phyloP scores from a whole-genome alignment of 345 rosid species.

The Camelina neglecta region DNA sequence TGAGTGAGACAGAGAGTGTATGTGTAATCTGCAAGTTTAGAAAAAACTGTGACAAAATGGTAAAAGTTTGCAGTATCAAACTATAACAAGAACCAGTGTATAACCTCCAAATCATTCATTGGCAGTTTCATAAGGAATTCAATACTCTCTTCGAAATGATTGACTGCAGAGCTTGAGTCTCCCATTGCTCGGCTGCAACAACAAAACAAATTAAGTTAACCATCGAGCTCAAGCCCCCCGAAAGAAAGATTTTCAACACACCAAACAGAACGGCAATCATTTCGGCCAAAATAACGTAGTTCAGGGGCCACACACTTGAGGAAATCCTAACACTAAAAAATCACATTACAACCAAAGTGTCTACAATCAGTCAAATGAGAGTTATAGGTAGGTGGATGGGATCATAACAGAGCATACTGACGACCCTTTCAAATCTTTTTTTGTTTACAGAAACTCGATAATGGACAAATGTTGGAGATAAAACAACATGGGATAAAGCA shows the following conservation, averaged over 20 bases:
- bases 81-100: conserved; percentile 22
- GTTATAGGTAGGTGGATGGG: neutral
- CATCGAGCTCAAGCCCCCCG: neutral
- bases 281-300: neutral
- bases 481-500: neutral
- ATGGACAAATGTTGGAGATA: neutral
- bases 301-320: neutral
- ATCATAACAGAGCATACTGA: conserved; percentile 10
- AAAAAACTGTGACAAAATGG: conserved; percentile 24
- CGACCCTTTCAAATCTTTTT: conserved; percentile 7
- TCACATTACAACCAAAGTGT: conserved; percentile 11
- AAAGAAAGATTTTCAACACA: conserved; percentile 22
- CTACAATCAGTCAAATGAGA: neutral
- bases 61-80: neutral
- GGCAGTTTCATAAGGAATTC: conserved; percentile 79
- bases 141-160: conserved; percentile 87
- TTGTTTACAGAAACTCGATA: conserved; percentile 9
- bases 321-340: neutral
- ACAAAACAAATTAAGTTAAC: conserved; percentile 11
- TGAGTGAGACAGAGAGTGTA: conserved; percentile 93
- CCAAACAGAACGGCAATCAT: conserved; percentile 16
- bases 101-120: conserved; percentile 82
- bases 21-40: conserved; percentile 65
- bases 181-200: conserved; percentile 87
- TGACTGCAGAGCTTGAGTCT: conserved; percentile 73